Percentiles rank a stretch among this genome's conserved stretches.
These are phyloP conservation scores for Pseudoneurospora amorphoporcata DNA, from an alignment of 495 filamentous ascomycete species.

Conservation along the genomic window DNA sequence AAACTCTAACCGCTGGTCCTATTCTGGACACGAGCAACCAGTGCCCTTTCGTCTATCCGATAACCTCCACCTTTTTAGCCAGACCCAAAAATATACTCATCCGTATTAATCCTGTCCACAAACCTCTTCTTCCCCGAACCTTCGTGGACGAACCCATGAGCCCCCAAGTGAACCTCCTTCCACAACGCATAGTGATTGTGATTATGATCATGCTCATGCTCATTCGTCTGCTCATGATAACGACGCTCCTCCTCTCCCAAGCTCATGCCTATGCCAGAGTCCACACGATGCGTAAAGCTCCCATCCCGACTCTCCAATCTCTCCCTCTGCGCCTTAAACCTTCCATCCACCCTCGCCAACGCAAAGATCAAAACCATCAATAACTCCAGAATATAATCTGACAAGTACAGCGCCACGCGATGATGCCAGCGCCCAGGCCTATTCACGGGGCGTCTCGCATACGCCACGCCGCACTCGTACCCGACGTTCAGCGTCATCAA, in stretches of 20 bases:
- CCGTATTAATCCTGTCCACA: neutral
- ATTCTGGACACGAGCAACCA: no score
- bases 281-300: neutral
- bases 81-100: neutral
- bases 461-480: slow-evolving; percentile 5
- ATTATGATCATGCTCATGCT: neutral
- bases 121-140: neutral
- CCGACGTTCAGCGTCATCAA: slow-evolving; percentile 6
- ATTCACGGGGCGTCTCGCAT: neutral
- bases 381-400: slow-evolving; percentile 5
- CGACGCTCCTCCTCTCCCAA: neutral
- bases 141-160: neutral
- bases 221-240: neutral
- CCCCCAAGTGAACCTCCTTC: neutral
- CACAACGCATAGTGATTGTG: neutral
- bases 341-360: neutral
- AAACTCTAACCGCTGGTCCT: no score
- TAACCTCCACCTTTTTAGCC: neutral
- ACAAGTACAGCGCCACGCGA: slow-evolving; percentile 6
- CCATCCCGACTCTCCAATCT: neutral
- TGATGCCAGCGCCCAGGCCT: slow-evolving; percentile 3
- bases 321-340: neutral
- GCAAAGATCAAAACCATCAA: neutral
- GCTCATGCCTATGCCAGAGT: neutral
- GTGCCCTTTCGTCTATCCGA: neutral